These are phyloP conservation scores for Rhodomyrtus psidioides DNA, from an alignment of 441 rosid species.

Conservation along the genomic window DNA sequence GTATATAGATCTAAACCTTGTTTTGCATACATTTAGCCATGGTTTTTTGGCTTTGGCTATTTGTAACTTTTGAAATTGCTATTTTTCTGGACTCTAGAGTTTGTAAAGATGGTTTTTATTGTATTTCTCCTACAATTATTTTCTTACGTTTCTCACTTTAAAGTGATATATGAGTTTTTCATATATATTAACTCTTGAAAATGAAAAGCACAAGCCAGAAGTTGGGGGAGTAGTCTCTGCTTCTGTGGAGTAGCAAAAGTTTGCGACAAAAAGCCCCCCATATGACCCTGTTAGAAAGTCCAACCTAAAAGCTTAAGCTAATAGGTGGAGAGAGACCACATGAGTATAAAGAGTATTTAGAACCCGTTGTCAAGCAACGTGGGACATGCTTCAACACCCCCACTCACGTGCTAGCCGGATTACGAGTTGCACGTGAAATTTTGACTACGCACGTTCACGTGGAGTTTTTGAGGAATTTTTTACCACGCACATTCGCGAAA, in stretches of 20 bases:
- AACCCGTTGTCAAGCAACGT: too few relatives aligned
- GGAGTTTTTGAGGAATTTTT: too few relatives aligned
- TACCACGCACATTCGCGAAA: too few relatives aligned
- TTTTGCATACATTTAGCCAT: neutral
- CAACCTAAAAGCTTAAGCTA: too few relatives aligned
- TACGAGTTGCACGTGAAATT: too few relatives aligned
- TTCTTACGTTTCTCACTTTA: neutral
- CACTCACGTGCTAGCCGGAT: too few relatives aligned
- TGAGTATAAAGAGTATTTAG: too few relatives aligned
- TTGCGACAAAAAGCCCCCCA: neutral
- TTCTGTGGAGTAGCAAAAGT: neutral
- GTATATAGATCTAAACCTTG: neutral
- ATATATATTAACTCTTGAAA: neutral
- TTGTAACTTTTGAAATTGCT: neutral
- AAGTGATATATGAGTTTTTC: neutral
- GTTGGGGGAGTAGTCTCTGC: neutral
- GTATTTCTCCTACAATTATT: neutral
- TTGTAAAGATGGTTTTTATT: neutral
- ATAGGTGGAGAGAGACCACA: too few relatives aligned
- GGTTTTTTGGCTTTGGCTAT: neutral
- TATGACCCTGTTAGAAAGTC: too few relatives aligned
- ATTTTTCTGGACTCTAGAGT: neutral
- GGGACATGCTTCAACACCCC: too few relatives aligned
- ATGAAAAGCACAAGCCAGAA: neutral
- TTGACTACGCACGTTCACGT: too few relatives aligned